Percentiles rank a stretch among this genome's conserved stretches.
Evolutionary conservation across 139 green algal genomes (phyloP).

Genomic region (Gonium pectorale): DNA sequence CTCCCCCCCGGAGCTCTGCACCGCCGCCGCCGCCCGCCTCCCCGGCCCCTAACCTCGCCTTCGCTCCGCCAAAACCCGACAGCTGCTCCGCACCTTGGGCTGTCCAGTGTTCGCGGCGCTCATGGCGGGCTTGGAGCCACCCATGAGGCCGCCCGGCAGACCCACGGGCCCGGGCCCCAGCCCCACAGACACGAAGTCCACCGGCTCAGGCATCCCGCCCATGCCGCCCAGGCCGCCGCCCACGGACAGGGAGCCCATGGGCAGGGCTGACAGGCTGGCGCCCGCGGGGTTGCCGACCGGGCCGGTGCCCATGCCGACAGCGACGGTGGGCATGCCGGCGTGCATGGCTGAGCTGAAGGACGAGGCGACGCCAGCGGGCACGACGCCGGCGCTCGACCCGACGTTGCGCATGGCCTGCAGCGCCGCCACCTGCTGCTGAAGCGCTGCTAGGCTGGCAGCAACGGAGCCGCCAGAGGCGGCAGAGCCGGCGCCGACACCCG

Average conservation of each 20-base stretch:
- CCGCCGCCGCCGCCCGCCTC: no score
- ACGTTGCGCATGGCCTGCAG: slow-evolving; percentile 14
- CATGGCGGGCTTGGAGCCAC: slow-evolving; percentile 3
- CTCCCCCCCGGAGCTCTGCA: no score
- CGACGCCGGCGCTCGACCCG: background rate
- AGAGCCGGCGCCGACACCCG: background rate
- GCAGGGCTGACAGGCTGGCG: background rate
- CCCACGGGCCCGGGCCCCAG: slow-evolving; percentile 32
- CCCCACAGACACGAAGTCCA: slow-evolving; percentile 41
- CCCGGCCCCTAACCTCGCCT: no score
- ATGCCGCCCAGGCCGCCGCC: background rate
- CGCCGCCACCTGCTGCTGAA: slow-evolving; percentile 42
- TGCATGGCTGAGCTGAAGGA: background rate
- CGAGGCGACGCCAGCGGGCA: background rate
- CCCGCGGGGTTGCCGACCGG: no score
- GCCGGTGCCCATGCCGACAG: no score
- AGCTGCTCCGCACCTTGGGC: background rate
- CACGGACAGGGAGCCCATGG: slow-evolving; percentile 8
- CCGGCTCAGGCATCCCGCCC: background rate
- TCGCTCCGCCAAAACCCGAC: no score
- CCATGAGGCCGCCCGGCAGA: slow-evolving; percentile 26
- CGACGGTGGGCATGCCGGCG: background rate
- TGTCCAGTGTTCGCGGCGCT: background rate
- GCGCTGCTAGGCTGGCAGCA: slow-evolving; percentile 23
- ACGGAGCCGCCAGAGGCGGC: background rate